Evolutionary conservation across 768 basidiomycete species (phyloP), one percentile per base, ranked within the genome.

Genomic region (Chlorophyllum brunneum): DNA sequence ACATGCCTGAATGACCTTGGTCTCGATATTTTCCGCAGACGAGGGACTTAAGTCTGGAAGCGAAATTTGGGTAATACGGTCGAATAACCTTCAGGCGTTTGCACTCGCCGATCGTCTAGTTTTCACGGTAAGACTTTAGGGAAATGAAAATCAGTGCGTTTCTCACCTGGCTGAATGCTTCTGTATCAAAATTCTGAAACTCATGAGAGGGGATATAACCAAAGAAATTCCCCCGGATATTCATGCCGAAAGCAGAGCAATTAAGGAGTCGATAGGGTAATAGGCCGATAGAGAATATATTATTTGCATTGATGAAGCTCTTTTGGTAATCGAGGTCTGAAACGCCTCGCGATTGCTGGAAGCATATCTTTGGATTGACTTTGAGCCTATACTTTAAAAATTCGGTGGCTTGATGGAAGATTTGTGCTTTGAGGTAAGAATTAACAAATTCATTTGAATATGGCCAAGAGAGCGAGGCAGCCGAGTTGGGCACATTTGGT

Each of bases 381-480:
- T 24, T 5, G 27, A 11, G 13, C 2, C 15, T 37, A 27, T 23
- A 1, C 4, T 9, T 9, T 15, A 48, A 8, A 5, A 10, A 23
- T 13, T 15, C 22, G 9, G 33, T 20, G 27, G 27, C n/a, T n/a
- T 8, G 26, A 7, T 33, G 16, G 9, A 48, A 26, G 22, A 22
- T 7, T 4, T 6, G 2, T 4, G 34, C 11, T n/a, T n/a, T 38
- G 15, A 48, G 20, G 7, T 34, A 37, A 3, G 47, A 48, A 38
- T 48, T 33, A 3, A 24, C 34, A 29, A 37, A n/a, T n/a, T 48
- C 36, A 16, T 5, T 45, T 7, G 20, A 16, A 4, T 11, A 36
- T 5, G 34, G 34, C 47, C 47, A 48, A 27, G 47, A n/a, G 18
- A 48, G 47, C 13, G 47, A 48, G 15, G 36, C 36, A 15, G 47